Base-by-base conservation (phyloP, 495 filamentous ascomycete genomes). In the Patellaria atrata region DNA sequence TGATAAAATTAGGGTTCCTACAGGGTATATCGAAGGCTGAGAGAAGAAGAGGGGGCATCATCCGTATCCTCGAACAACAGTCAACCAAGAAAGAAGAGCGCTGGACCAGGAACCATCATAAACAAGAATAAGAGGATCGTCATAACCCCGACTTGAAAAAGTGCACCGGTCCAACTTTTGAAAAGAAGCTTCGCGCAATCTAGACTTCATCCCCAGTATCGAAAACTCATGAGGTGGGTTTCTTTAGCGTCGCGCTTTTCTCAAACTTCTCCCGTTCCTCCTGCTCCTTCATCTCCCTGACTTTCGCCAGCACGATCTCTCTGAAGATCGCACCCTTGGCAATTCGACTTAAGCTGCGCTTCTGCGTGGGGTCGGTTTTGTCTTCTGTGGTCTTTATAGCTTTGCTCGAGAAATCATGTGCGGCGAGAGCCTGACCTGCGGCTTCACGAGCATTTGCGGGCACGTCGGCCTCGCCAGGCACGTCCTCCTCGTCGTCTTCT, bases 261-360 rank as follows among this genome's bases (percentile, higher is more conserved):
- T 56, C 53, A 27, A 56, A 47, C 32, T 53, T 36, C 37, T 52
- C 37, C 30, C 40, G 37, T 24, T 85, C 75, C 51, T 94, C 80
- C 38, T 77, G 64, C 44, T 82, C 77, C 68, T 92, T 94, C 68
- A 79, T 78, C 55, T 97, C 87, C 26, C 79, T 71, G 15, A 94
- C 85, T 63, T 96, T 96, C 31, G 89, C 91, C 12, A 97, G 64
- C 1, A 96, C 91, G n/a, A 97, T 82, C 53, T 94, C 89, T 38
- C 82, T 70, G 70, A 97, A 96, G 51, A 96, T 94, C 18, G 83
- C 89, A 19, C 81, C 77, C 51, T 81, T 82, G 40, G 85, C 83
- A 47, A 79, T 61, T 46, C 72, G 79, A 42, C 71, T 78, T 18
- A 94, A 62, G 34, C 71, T 65, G 58, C 79, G 79, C 45, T 71